Evolutionary conservation across 139 green algal genomes (phyloP), one percentile per base, ranked within the genome.

Genomic region (Dunaliella primolecta): DNA sequence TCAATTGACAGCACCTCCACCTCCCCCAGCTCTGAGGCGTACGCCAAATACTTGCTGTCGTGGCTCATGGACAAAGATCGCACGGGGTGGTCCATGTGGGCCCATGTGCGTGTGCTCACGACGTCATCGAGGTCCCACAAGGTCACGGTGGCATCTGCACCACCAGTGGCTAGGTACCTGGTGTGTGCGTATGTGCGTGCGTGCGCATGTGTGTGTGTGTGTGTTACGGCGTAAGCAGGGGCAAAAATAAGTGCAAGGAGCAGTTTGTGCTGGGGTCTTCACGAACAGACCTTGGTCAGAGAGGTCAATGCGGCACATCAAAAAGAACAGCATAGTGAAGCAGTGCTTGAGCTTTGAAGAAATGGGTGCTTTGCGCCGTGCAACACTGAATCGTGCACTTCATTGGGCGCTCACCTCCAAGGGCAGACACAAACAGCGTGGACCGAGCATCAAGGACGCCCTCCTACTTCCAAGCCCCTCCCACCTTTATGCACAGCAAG

Each of bases 101-200:
- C 76, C 82, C 33, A 86, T 25, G 86, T 87, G 38, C 82, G 78
- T 30, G 75, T 27, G 31, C 78, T 79, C 20, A 83, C 34, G 71
- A 86, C 46, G 29, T 85, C 83, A 2, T 85, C 83, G 37, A 85
- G 36, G 23, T 89, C 86, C 86, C 86, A 89, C 38, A 89, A 78
- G 32, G 71, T 79, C 0, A 89, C 46, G 23, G 84, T 79, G 32
- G 78, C 82, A 79, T 89, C 86, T 1, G 38, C 75, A 38, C 86
- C 86, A 71, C 86, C 86, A 1, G 56, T 86, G 0, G 83, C 86
- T 15, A 89, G 46, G 35, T 64, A 77, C 85, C 85, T 88, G n/a
- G 27, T 35, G 21, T 31, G 71, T 77, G 29, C 21, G 71, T 77
- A 21, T 32, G 2, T 3, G 27, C 21, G 25, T 31, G 27, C 71